These are phyloP conservation scores for Penicillium coprophilum DNA, from an alignment of 495 filamentous ascomycete species.

Conservation along the genomic window DNA sequence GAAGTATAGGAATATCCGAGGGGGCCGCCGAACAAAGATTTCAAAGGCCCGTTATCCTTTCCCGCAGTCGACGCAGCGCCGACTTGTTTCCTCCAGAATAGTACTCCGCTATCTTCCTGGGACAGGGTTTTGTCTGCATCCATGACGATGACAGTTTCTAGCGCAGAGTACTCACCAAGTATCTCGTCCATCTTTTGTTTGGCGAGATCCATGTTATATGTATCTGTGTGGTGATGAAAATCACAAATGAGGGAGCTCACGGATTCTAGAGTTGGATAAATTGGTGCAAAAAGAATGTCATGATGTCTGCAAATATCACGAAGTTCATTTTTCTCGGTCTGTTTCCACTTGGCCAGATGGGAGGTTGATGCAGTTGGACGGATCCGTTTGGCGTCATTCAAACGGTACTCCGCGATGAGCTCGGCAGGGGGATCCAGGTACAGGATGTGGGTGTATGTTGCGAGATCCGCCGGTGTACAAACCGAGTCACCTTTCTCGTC, in stretches of 20 bases:
- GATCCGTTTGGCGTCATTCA: slow-evolving; percentile 37
- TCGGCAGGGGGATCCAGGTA: slow-evolving; percentile 53
- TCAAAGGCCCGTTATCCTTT: slow-evolving; percentile 34
- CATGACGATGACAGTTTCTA: slow-evolving; percentile 52
- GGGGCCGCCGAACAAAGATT: slow-evolving; percentile 48
- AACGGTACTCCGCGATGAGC: slow-evolving; percentile 35
- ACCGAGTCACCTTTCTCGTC: slow-evolving; percentile 33
- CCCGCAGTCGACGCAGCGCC: slow-evolving; percentile 11
- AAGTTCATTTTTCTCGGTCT: slow-evolving; percentile 49
- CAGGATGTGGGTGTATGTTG: slow-evolving; percentile 59
- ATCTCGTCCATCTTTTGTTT: slow-evolving; percentile 43
- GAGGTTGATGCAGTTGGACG: slow-evolving; percentile 35
- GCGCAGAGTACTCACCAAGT: slow-evolving; percentile 9
- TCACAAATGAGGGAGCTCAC: slow-evolving; percentile 31
- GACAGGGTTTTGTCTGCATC: slow-evolving; percentile 61
- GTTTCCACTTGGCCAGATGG: slow-evolving; percentile 55
- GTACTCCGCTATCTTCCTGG: slow-evolving; percentile 50
- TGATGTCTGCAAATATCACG: slow-evolving; percentile 48
- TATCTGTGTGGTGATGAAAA: slow-evolving; percentile 37
- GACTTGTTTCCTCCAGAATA: slow-evolving; percentile 54
- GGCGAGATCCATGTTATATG: slow-evolving; percentile 47
- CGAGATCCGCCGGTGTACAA: slow-evolving; percentile 48
- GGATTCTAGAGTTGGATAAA: slow-evolving; percentile 7
- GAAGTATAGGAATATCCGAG: slow-evolving; percentile 48
- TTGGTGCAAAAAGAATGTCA: slow-evolving; percentile 48